Percentiles rank a stretch among this genome's conserved stretches.
Evolutionary conservation across 768 basidiomycete species (phyloP).

Genomic region (Calocybe cyanea): DNA sequence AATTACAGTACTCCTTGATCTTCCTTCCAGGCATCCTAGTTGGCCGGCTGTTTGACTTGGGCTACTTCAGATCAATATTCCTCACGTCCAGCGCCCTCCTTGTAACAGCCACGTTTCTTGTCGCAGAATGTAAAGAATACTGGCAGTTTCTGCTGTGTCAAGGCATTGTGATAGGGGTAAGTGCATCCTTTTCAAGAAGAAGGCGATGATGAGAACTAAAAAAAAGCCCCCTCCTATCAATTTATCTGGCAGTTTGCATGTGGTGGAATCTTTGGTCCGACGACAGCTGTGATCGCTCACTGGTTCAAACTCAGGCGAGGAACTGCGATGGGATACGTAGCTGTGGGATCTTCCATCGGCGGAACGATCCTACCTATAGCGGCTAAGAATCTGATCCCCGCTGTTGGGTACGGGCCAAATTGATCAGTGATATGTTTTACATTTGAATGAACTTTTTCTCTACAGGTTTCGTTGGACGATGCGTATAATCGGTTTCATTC

Average conservation of each 20-base stretch:
- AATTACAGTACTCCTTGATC: conserved; percentile 51
- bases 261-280: conserved; percentile 62
- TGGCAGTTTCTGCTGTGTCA: conserved; percentile 82
- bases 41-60: conserved; percentile 71
- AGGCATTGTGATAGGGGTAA: conserved; percentile 61
- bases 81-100: conserved; percentile 45
- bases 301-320: conserved; percentile 64
- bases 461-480: conserved; percentile 78
- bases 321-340: conserved; percentile 59
- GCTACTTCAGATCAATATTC: conserved; percentile 54
- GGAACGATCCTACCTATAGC: conserved; percentile 66
- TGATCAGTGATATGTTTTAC: neutral
- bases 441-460: neutral
- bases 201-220: neutral
- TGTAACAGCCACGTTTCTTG: conserved; percentile 56
- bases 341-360: conserved; percentile 65
- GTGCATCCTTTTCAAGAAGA: conserved; percentile 18
- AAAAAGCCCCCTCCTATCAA: too few species aligned
- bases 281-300: conserved; percentile 57
- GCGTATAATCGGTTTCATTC: conserved; percentile 63
- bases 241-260: conserved; percentile 32
- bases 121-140: conserved; percentile 65
- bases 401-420: conserved; percentile 31
- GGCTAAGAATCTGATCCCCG: conserved; percentile 50
- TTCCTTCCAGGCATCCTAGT: conserved; percentile 60